Evolutionary conservation across 805 yeast genomes (phyloP).

Genomic region (Metschnikowia sp.): DNA sequence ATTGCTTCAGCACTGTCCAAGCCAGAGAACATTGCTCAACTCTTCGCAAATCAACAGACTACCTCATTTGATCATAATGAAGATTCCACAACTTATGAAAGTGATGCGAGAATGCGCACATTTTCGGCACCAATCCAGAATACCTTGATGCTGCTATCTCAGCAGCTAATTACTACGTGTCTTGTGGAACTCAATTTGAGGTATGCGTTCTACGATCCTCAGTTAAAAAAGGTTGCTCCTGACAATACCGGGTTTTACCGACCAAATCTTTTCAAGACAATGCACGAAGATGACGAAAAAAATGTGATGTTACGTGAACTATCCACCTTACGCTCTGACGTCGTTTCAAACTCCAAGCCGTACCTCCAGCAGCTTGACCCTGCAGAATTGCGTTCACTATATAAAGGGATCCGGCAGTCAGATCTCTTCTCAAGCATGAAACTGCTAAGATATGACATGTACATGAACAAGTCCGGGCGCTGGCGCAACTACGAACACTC

Average conservation of each 20-base stretch:
- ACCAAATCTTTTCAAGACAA: conserved; percentile 17
- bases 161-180: conserved; percentile 24
- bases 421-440: conserved; percentile 24
- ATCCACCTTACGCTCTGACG: not conserved
- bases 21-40: conserved; percentile 9
- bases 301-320: conserved; percentile 19
- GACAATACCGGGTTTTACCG: conserved; percentile 11
- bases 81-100: not conserved
- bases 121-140: conserved; percentile 21
- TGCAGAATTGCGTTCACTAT: conserved; percentile 2
- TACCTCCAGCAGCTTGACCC: conserved; percentile 1
- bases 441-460: conserved; percentile 23
- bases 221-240: not conserved
- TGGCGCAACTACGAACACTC: conserved; percentile 31
- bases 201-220: conserved; percentile 14
- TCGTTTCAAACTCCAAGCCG: not conserved
- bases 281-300: conserved; percentile 17
- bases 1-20: not conserved
- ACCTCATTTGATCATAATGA: not conserved
- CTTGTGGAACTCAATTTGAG: conserved; percentile 30
- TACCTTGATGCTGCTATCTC: conserved; percentile 21
- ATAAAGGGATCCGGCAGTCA: conserved; percentile 11
- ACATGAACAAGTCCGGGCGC: conserved; percentile 28
- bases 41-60: not conserved
- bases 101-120: not conserved